Evolutionary conservation across 2,329 filamentous ascomycete genomes (phyloP).

Genomic region (Magnaporthales sp.): DNA sequence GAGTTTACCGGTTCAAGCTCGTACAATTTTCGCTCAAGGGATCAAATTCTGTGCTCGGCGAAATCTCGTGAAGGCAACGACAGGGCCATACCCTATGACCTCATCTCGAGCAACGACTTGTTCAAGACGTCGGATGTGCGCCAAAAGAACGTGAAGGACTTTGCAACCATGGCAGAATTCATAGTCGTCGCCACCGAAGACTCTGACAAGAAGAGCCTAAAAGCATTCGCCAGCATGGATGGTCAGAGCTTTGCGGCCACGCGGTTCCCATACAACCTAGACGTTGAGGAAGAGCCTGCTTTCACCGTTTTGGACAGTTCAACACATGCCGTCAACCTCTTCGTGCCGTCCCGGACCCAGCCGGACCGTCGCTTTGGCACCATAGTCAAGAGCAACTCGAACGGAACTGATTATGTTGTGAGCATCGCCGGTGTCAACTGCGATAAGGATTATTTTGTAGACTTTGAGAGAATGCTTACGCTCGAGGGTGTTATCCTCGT

Average conservation of each 20-base stretch:
- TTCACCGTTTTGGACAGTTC: conserved; percentile 95
- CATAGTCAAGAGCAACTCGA: conserved; percentile 97
- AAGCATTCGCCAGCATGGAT: conserved; percentile 77
- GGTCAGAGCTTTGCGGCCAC: conserved; percentile 75
- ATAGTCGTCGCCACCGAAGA: conserved; percentile 78
- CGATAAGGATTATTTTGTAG: conserved; percentile 68
- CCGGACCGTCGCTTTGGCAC: conserved; percentile 65
- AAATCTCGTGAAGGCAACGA: conserved; percentile 58
- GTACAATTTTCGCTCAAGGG: conserved; percentile 41
- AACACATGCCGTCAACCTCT: conserved; percentile 88
- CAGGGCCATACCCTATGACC: conserved; percentile 51
- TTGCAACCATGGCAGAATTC: conserved; percentile 94
- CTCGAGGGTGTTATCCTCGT: conserved; percentile 84
- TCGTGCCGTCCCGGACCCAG: conserved; percentile 69
- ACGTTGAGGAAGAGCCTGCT: conserved; percentile 66
- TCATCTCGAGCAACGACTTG: conserved; percentile 72
- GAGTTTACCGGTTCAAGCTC: conserved; percentile 69
- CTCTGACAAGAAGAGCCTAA: conserved; percentile 57
- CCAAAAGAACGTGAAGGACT: conserved; percentile 68
- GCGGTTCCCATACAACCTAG: conserved; percentile 77
- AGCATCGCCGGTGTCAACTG: conserved; percentile 77
- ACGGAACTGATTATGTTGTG: conserved; percentile 89
- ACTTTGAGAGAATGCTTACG: conserved; percentile 92
- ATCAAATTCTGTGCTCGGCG: conserved; percentile 54
- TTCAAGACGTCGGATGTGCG: conserved; percentile 58